Percentiles rank a stretch among this genome's conserved stretches.
Evolutionary conservation across 2,329 filamentous ascomycete genomes (phyloP).

Genomic region (Rugonectria rugulosa): DNA sequence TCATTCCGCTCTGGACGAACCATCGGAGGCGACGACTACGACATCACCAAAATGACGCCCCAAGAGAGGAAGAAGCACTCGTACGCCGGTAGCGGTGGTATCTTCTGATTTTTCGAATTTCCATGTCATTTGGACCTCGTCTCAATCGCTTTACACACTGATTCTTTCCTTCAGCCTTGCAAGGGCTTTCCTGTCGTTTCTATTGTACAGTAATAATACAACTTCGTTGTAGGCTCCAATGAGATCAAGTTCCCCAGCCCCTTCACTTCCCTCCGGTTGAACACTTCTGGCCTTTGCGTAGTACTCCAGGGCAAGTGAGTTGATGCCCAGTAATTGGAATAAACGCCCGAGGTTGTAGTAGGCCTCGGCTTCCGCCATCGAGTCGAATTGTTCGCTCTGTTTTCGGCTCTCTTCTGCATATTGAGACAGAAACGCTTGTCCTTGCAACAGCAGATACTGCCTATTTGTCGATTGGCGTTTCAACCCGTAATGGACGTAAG

Average conservation of each 20-base stretch:
- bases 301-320: conserved; percentile 69
- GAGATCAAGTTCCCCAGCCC: conserved; percentile 35
- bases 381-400: not conserved
- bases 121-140: not conserved
- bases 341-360: conserved; percentile 50
- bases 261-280: conserved; percentile 4
- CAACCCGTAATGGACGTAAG: conserved; percentile 87
- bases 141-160: not conserved
- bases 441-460: conserved; percentile 87
- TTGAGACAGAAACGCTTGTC: conserved; percentile 75
- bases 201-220: conserved; percentile 41
- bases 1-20: not conserved
- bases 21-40: not conserved
- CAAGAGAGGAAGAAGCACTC: not conserved
- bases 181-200: conserved; percentile 38
- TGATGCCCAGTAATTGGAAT: conserved; percentile 48
- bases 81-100: not conserved
- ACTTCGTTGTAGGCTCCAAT: conserved; percentile 45
- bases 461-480: conserved; percentile 91
- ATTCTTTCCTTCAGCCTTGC: not conserved
- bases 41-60: not conserved
- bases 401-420: conserved; percentile 38
- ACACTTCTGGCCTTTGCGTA: conserved; percentile 60
- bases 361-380: conserved; percentile 40
- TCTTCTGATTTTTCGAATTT: not conserved